These are phyloP conservation scores for Cadophora sp. DNA, from an alignment of 2,329 filamentous ascomycete genomes.

Conservation along the genomic window DNA sequence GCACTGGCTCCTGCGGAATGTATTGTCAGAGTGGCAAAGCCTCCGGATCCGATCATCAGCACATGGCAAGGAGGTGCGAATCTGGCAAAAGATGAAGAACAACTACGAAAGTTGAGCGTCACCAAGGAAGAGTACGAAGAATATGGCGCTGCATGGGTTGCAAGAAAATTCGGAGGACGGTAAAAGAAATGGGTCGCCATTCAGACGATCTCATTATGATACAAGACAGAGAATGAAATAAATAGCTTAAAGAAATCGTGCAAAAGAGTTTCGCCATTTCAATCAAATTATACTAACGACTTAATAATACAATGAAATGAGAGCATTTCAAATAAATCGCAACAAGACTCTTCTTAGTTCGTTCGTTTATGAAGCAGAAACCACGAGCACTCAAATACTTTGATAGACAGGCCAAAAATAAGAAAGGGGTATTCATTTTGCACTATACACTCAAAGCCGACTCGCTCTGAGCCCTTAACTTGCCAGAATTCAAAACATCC, in stretches of 20 bases:
- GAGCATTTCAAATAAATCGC: too few relatives aligned
- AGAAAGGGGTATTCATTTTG: slow-evolving; percentile 14
- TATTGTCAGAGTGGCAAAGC: slow-evolving; percentile 73
- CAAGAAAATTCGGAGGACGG: slow-evolving; percentile 67
- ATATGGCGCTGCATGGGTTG: slow-evolving; percentile 76
- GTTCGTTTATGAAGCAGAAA: too few relatives aligned
- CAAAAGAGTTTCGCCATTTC: too few relatives aligned
- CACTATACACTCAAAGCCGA: not conserved
- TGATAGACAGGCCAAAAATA: not conserved
- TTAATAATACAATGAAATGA: too few relatives aligned
- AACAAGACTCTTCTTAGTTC: too few relatives aligned
- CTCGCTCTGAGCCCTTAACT: not conserved
- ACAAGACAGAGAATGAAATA: too few relatives aligned
- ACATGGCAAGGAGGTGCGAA: slow-evolving; percentile 87
- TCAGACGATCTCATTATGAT: not conserved
- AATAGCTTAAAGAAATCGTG: too few relatives aligned
- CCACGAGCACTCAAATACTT: too few relatives aligned
- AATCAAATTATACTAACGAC: too few relatives aligned
- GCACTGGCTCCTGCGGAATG: slow-evolving; percentile 78
- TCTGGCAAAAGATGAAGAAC: slow-evolving; percentile 71
- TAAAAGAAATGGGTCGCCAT: not conserved
- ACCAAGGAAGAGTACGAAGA: slow-evolving; percentile 92
- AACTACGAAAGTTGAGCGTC: slow-evolving; percentile 72
- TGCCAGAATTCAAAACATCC: slow-evolving; percentile 3
- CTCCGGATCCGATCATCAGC: slow-evolving; percentile 76